Evolutionary conservation across 805 yeast genomes (phyloP).

Genomic region (Yamadazyma philogaea): DNA sequence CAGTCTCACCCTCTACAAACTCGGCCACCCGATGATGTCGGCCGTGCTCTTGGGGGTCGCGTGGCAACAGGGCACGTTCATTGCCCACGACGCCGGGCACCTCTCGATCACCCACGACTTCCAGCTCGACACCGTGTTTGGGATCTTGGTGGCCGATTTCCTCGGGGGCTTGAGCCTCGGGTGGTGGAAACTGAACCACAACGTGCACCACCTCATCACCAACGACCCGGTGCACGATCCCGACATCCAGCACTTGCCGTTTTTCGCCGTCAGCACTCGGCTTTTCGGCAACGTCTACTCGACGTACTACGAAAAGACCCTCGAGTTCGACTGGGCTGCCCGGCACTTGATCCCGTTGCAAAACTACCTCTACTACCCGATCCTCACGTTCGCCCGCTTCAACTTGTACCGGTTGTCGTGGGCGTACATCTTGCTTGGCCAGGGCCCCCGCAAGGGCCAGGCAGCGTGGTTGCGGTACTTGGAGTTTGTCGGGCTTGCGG

Average conservation of each 20-base stretch:
- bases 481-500: constrained; percentile 65
- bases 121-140: constrained; percentile 70
- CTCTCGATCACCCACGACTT: constrained; percentile 78
- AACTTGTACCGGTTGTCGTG: constrained; percentile 80
- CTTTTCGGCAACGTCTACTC: constrained; percentile 70
- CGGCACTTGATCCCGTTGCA: constrained; percentile 59
- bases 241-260: constrained; percentile 89
- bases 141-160: constrained; percentile 70
- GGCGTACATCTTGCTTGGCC: constrained; percentile 69
- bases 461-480: constrained; percentile 85
- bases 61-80: constrained; percentile 88
- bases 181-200: constrained; percentile 95
- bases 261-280: constrained; percentile 78
- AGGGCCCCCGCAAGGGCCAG: constrained; percentile 75
- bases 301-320: constrained; percentile 67
- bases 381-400: constrained; percentile 79
- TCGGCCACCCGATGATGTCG: constrained; percentile 46
- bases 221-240: constrained; percentile 94
- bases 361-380: constrained; percentile 69
- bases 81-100: constrained; percentile 91
- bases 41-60: constrained; percentile 69
- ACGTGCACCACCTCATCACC: constrained; percentile 89
- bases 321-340: constrained; percentile 69
- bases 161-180: constrained; percentile 87
- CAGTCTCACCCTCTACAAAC: constrained; percentile 48